Evolutionary conservation across 441 rosid genomes (phyloP), one percentile per base, ranked within the genome.

Genomic region (Pelargonium australe): DNA sequence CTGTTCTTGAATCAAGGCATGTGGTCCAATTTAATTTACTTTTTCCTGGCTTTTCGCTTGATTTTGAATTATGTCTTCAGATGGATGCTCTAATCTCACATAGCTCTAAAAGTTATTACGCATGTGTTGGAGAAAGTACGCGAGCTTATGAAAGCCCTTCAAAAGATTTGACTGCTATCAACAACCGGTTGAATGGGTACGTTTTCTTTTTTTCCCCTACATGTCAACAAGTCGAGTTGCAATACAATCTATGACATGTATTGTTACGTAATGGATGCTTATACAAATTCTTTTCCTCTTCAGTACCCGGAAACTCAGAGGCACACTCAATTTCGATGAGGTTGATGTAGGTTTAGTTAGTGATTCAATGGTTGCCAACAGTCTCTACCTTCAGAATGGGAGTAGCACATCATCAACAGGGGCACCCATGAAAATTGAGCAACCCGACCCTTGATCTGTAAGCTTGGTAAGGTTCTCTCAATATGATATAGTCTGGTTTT

Each of bases 101-200:
- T 73, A 86, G 89, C 81, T 81, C 91, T 6, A 90, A 84, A 78
- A 94, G 99, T 79, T 87, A 82, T 73, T 91, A 94, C 73, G 96
- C 97, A 66, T 89, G 97, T 84, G 97, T 94, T 69, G 97, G 99
- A 70, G 99, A 94, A 85, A 91, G 97, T 74, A 91, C 96, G 17
- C 96, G 82, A 68, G 96, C 99, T n/a, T 94, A 85, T 78, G 92
- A 86, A 79, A 94, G 99, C 86, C 99, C 99, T 68, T 94, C 99
- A 12, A 94, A 94, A 73, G 97, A 94, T 80, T 80, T 94, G 51
- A 84, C 87, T 12, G 99, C 85, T 68, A 94, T 91, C 69, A 91
- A 94, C 77, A 85, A 85, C 80, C 95, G 85, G 67, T 75, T 94
- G 85, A 94, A 89, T 65, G 75, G 89, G 99, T 94, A 83, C 61